Conservation (phyloP, 768 basidiomycete genomes). For the Arthromyces matolae region DNA sequence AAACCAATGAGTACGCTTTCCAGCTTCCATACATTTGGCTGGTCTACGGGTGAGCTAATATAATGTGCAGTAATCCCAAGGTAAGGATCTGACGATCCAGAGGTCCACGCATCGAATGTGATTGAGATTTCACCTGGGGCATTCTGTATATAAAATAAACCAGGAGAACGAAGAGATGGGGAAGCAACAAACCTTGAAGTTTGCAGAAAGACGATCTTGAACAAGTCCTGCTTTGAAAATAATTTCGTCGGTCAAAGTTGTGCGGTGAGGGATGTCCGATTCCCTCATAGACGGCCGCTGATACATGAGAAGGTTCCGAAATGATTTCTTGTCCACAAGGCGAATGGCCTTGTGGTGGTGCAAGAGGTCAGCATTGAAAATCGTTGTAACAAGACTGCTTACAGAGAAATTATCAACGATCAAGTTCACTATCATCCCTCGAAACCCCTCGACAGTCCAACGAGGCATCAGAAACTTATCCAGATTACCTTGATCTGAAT, state of each 20-base stretch:
- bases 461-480: conserved; percentile 5
- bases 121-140: conserved; percentile 8
- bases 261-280: conserved; percentile 10
- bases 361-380: background rate
- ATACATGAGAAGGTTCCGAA: conserved; percentile 9
- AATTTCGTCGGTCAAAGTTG: conserved; percentile 10
- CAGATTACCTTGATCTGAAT: conserved; percentile 5
- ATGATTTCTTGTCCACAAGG: conserved; percentile 8
- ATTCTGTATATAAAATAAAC: conserved; percentile 1
- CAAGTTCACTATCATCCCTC: conserved; percentile 9
- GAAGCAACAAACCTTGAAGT: conserved; percentile 8
- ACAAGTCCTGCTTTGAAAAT: conserved; percentile 9
- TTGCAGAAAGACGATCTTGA: conserved; percentile 1
- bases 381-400: background rate
- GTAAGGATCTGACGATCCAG: conserved; percentile 9
- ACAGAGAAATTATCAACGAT: conserved; percentile 3
- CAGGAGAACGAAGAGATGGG: background rate
- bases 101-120: conserved; percentile 16
- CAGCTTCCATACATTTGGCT: conserved; percentile 7
- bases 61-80: conserved; percentile 15
- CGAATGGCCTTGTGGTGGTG: background rate
- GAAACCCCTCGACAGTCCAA: conserved; percentile 12
- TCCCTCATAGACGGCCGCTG: conserved; percentile 11
- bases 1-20: conserved; percentile 8
- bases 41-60: conserved; percentile 7